Evolutionary conservation across 495 filamentous ascomycete species (phyloP).

Genomic region (Penicillium verhagenii): DNA sequence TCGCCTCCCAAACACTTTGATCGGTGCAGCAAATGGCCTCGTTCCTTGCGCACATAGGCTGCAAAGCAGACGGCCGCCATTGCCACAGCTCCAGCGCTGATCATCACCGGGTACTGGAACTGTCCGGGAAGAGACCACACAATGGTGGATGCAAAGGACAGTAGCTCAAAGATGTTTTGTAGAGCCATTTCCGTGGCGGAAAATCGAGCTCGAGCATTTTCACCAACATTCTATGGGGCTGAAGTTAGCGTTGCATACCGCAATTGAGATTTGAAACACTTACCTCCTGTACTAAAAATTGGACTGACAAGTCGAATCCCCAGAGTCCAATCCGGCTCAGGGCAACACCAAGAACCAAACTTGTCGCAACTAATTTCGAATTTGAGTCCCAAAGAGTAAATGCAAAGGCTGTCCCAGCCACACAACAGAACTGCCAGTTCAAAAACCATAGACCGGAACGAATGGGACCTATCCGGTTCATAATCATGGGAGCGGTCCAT

Average conservation of each 20-base stretch:
- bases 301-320: constrained; percentile 66
- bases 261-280: constrained; percentile 11
- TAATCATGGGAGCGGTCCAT: constrained; percentile 50
- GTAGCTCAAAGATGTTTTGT: constrained; percentile 66
- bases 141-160: constrained; percentile 61
- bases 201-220: constrained; percentile 53
- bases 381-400: constrained; percentile 38
- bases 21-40: constrained; percentile 63
- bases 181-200: constrained; percentile 59
- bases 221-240: constrained; percentile 45
- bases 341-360: constrained; percentile 51
- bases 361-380: constrained; percentile 36
- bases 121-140: constrained; percentile 54
- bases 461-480: constrained; percentile 54
- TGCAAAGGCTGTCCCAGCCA: constrained; percentile 40
- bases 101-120: constrained; percentile 60
- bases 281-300: constrained; percentile 66
- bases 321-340: constrained; percentile 64
- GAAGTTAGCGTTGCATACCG: neutral
- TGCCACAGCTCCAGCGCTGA: constrained; percentile 52
- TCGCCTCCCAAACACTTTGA: constrained; percentile 32
- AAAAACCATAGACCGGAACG: constrained; percentile 63
- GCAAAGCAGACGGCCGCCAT: constrained; percentile 54
- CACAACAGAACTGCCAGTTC: constrained; percentile 58
- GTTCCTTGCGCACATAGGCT: constrained; percentile 51